phyloP scores from a whole-genome alignment of 345 rosid species.

The Lumnitzera racemosa region DNA sequence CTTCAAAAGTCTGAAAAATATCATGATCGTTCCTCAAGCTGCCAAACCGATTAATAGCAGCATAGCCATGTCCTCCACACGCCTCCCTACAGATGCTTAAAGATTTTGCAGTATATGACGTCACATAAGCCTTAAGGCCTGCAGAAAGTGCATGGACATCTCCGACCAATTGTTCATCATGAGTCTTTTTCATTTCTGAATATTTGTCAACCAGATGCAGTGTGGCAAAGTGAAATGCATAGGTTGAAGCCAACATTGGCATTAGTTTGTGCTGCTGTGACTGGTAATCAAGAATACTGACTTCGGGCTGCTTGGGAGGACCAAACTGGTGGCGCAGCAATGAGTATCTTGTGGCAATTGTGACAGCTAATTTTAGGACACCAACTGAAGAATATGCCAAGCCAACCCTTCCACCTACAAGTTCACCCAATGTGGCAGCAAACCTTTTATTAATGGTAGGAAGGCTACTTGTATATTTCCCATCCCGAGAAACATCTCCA shows the following conservation, averaged over 20 bases:
- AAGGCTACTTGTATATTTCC: constrained; percentile 85
- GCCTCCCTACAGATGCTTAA: constrained; percentile 90
- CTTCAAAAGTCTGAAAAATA: constrained; percentile 97
- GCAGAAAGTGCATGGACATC: constrained; percentile 97
- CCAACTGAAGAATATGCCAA: constrained; percentile 86
- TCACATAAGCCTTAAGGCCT: constrained; percentile 92
- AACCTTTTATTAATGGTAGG: constrained; percentile 91
- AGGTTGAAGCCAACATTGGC: constrained; percentile 97
- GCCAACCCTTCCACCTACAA: constrained; percentile 94
- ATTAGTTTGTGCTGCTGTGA: constrained; percentile 99
- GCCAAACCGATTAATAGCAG: constrained; percentile 98
- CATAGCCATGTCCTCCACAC: constrained; percentile 99
- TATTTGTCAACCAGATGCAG: constrained; percentile 64
- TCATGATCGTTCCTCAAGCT: constrained; percentile 96
- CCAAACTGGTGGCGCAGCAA: constrained; percentile 94
- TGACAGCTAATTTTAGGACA: constrained; percentile 70
- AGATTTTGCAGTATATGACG: constrained; percentile 83
- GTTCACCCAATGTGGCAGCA: constrained; percentile 96
- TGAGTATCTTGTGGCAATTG: constrained; percentile 85
- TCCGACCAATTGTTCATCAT: constrained; percentile 68
- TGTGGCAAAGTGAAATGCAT: constrained; percentile 91
- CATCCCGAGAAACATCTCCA: constrained; percentile 90
- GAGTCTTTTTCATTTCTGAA: constrained; percentile 74
- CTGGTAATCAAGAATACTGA: constrained; percentile 94
- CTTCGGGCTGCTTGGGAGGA: constrained; percentile 93